Base-by-base conservation (phyloP, 139 green algal genomes). In the Chlamydomonas eustigma region DNA sequence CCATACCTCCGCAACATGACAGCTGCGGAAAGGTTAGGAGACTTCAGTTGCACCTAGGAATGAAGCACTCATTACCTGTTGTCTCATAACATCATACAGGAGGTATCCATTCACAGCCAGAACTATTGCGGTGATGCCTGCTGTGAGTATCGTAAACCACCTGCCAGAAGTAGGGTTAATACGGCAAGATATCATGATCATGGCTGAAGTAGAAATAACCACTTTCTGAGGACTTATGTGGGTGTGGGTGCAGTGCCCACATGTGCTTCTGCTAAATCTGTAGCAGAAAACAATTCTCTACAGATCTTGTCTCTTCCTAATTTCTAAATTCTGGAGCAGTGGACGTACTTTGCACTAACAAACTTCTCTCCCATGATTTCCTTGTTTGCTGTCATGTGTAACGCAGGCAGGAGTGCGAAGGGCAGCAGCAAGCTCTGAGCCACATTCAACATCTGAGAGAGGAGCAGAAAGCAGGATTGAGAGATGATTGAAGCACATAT, bases 401-500 rank as follows among this genome's bases (percentile, higher is more conserved):
- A 36, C 38, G 86, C 78, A 64, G 87, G 87, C 24, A 89, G 74
- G 18, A 91, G 73, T 1, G 85, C 83, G 78, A 93, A 93, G 2
- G 89, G 89, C 63, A 93, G 84, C 76, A 89, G 77, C 71, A 92
- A 71, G 37, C 51, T 70, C 64, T 92, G 86, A 65, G 87, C 58
- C 25, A 70, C 58, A 35, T 70, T 70, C 25, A 70, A 28, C 58
- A 70, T 32, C 58, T 70, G 18, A 32, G 18, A 32, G 58, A 36
- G 80, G 65, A 38, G 50, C 76, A 22, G 72, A 30, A 4, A 86
- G 8, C 0, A 78, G 69, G 28, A 88, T 67, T 3, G 70, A 36
- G 2, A 90, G 76, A 0, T 81, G n/a, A n/a, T n/a, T n/a, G n/a
- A n/a, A n/a, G n/a, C n/a, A n/a, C n/a, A n/a, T n/a, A n/a, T n/a